A percentile compares a stretch with the other conserved stretches of the same genome.
These are phyloP conservation scores for Cucumis hystrix DNA, from an alignment of 306 rosid species.

Conservation along the genomic window DNA sequence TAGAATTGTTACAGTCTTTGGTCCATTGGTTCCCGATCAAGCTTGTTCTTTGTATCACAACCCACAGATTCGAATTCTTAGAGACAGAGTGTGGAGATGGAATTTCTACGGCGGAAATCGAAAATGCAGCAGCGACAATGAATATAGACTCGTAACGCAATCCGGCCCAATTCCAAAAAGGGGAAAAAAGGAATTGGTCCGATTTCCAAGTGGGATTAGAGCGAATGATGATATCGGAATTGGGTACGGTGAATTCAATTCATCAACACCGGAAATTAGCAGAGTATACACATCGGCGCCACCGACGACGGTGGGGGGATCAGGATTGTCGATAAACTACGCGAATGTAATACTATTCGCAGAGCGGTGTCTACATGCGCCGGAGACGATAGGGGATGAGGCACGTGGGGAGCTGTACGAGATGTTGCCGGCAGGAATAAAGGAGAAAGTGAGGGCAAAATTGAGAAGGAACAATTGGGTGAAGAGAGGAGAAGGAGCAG, in stretches of 20 bases:
- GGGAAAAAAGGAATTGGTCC: not conserved
- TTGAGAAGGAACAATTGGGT: conserved; percentile 13
- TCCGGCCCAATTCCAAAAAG: conserved; percentile 11
- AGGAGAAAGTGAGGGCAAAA: conserved; percentile 19
- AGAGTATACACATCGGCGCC: conserved; percentile 24
- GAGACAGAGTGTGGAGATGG: conserved; percentile 1
- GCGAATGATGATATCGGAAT: not conserved
- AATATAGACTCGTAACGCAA: not conserved
- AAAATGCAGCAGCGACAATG: not conserved
- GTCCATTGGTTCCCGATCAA: conserved; percentile 14
- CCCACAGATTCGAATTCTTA: not conserved
- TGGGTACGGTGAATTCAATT: not conserved
- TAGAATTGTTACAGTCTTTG: conserved; percentile 29
- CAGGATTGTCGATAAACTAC: conserved; percentile 42
- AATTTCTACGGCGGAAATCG: not conserved
- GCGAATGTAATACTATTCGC: conserved; percentile 38
- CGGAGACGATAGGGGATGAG: conserved; percentile 20
- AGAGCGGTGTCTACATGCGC: conserved; percentile 35
- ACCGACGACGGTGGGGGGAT: conserved; percentile 39
- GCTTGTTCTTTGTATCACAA: not conserved
- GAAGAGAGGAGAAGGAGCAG: conserved; percentile 18
- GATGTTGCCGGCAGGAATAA: conserved; percentile 47
- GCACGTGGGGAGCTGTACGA: conserved; percentile 37
- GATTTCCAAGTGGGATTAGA: conserved; percentile 1
- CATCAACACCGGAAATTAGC: conserved; percentile 3